Percentiles rank a stretch among this genome's conserved stretches.
Conservation (phyloP, 352 stramenopile genomes). For the Pythium periplocum region DNA sequence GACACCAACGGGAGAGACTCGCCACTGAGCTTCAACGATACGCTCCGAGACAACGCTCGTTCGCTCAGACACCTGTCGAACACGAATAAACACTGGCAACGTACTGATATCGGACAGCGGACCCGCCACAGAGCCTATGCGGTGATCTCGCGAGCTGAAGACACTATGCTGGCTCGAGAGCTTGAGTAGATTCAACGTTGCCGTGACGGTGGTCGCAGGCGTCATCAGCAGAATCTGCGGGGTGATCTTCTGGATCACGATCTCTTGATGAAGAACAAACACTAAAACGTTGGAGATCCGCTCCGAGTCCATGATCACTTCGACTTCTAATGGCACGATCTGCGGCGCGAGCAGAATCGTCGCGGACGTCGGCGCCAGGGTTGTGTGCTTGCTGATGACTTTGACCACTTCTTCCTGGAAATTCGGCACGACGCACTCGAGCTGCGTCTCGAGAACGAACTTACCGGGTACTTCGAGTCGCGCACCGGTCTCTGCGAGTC, state of each 20-base stretch:
- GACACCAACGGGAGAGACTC: slow-evolving; percentile 38
- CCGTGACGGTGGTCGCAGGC: slow-evolving; percentile 29
- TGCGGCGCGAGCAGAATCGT: slow-evolving; percentile 39
- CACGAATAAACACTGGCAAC: slow-evolving; percentile 49
- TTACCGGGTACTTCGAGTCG: slow-evolving; percentile 33
- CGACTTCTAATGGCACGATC: slow-evolving; percentile 39
- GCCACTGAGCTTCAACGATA: slow-evolving; percentile 43
- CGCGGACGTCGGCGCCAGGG: slow-evolving; percentile 35
- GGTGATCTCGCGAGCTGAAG: background rate
- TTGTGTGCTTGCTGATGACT: slow-evolving; percentile 31
- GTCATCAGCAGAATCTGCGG: slow-evolving; percentile 58
- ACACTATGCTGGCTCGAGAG: slow-evolving; percentile 9
- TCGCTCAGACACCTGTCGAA: slow-evolving; percentile 45
- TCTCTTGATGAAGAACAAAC: slow-evolving; percentile 44
- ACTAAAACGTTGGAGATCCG: slow-evolving; percentile 41
- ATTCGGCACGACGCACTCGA: slow-evolving; percentile 49
- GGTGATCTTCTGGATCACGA: slow-evolving; percentile 40
- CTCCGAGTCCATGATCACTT: slow-evolving; percentile 57
- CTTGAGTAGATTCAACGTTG: slow-evolving; percentile 56
- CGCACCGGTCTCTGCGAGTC: slow-evolving; percentile 20
- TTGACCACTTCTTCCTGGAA: slow-evolving; percentile 33
- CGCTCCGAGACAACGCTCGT: slow-evolving; percentile 47
- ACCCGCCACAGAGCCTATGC: no score
- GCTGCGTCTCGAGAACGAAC: slow-evolving; percentile 54
- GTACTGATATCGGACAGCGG: slow-evolving; percentile 32